These are phyloP conservation scores for Nyssa sinensis DNA, from an alignment of 148 eudicot genomes.

Conservation along the genomic window DNA sequence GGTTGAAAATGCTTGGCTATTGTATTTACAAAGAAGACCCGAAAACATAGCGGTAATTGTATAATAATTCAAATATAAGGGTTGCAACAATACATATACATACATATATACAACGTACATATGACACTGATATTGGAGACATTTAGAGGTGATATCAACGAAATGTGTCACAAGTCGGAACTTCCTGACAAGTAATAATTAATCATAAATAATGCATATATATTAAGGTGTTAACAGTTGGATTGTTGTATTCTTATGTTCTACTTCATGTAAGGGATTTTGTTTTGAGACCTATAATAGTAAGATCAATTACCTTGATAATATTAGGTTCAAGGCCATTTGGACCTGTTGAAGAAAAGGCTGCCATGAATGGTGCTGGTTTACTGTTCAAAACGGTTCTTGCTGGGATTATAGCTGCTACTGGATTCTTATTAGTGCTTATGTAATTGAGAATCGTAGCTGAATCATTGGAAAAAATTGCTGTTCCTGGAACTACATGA, in stretches of 20 bases:
- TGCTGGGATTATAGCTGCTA: neutral
- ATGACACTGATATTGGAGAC: too few species aligned
- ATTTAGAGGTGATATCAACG: too few species aligned
- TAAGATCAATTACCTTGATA: constrained; percentile 14
- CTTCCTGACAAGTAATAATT: neutral
- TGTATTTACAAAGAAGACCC: too few species aligned
- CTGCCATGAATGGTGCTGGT: constrained; percentile 25
- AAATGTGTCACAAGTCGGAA: neutral
- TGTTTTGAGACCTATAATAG: neutral
- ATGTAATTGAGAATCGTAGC: constrained; percentile 13
- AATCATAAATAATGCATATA: neutral
- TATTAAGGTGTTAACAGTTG: neutral
- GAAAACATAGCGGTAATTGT: too few species aligned
- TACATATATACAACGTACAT: too few species aligned
- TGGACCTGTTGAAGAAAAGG: constrained; percentile 21
- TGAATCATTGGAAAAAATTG: neutral
- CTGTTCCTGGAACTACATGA: constrained; percentile 20
- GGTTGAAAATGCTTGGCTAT: too few species aligned
- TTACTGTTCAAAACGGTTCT: constrained; percentile 5
- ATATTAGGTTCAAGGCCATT: constrained; percentile 24
- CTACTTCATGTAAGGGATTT: neutral
- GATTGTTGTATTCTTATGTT: neutral
- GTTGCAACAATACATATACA: too few species aligned
- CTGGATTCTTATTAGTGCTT: constrained; percentile 6
- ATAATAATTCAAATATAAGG: too few species aligned